These are phyloP conservation scores for Globisporangium paddicum DNA, from an alignment of 352 stramenopile genomes.

Conservation along the genomic window DNA sequence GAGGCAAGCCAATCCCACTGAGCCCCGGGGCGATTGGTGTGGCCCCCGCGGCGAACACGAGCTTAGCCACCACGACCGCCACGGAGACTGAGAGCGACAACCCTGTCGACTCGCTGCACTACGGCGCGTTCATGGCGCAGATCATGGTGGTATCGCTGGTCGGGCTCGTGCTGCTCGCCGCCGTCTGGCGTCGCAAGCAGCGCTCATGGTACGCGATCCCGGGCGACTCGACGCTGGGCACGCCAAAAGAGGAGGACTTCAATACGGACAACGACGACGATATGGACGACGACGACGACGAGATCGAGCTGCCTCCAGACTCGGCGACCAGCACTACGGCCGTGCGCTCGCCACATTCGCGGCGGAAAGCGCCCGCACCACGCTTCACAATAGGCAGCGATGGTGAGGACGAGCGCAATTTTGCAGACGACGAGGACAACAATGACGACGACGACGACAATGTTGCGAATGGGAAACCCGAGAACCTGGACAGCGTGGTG, in stretches of 20 bases:
- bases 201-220: conserved; percentile 51
- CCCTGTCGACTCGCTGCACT: conserved; percentile 11
- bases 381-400: conserved; percentile 47
- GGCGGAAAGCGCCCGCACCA: conserved; percentile 20
- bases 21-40: conserved; percentile 2
- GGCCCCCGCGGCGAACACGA: neutral
- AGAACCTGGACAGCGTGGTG: neutral
- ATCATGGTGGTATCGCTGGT: conserved; percentile 48
- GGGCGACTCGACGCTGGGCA: conserved; percentile 25
- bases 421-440: neutral
- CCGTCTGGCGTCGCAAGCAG: conserved; percentile 45
- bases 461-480: neutral
- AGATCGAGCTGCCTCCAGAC: conserved; percentile 9
- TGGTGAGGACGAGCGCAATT: conserved; percentile 25
- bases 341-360: conserved; percentile 22
- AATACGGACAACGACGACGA: conserved; percentile 5
- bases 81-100: conserved; percentile 7
- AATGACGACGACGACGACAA: neutral
- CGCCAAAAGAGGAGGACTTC: conserved; percentile 8
- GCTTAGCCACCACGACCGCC: neutral
- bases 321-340: conserved; percentile 15
- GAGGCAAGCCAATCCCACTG: neutral
- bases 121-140: conserved; percentile 40
- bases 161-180: conserved; percentile 45
- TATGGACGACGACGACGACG: conserved; percentile 16